Base-by-base conservation (phyloP, 306 rosid genomes). In the Luffa acutangula region DNA sequence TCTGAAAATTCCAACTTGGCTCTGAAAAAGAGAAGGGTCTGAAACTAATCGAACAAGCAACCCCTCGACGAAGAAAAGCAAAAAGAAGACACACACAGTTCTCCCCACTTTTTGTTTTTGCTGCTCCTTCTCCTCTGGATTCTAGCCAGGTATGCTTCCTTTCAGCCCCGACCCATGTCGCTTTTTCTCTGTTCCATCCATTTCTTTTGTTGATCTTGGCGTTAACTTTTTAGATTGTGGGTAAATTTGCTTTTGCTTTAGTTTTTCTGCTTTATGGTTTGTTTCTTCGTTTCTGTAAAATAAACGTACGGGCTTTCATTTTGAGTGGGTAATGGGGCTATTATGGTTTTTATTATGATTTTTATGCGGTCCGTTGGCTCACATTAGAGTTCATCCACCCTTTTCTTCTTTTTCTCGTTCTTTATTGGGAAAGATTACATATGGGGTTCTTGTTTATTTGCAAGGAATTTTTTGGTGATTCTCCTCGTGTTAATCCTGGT, bases 181-280 rank as follows among this genome's bases (percentile, higher is more conserved):
- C 42, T 14, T 73, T 72, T 49, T 33, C 25, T 73, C 11, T 20
- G 9, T 46, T 71, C 34, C 57, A 45, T 31, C 76, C 5, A 46
- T 72, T 72, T 72, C 58, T 43, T 71, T 73, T 73, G 45, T 49
- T 49, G 60, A 73, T 49, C 59, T 7, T 33, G 25, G 20, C 5
- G 60, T 25, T 12, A 31, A 73, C 60, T 49, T 48, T 71, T 73
- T 52, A 49, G 78, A 33, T 17, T 17, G 6, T 75, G 78, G 78
- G 60, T 73, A 73, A 31, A 0, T 46, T 73, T 73, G 59, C 77
- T 52, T 75, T 51, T 75, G 42, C 78, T 52, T 33, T 36, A 7
- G 12, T 52, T 36, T 75, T 53, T 75, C 64, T 75, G 78, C 78
- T 52, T 75, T 75, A 17, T 75, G 43, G 43, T 53, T 52, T 74